Conservation (phyloP, 768 basidiomycete species). For the Leccinum arenicola region DNA sequence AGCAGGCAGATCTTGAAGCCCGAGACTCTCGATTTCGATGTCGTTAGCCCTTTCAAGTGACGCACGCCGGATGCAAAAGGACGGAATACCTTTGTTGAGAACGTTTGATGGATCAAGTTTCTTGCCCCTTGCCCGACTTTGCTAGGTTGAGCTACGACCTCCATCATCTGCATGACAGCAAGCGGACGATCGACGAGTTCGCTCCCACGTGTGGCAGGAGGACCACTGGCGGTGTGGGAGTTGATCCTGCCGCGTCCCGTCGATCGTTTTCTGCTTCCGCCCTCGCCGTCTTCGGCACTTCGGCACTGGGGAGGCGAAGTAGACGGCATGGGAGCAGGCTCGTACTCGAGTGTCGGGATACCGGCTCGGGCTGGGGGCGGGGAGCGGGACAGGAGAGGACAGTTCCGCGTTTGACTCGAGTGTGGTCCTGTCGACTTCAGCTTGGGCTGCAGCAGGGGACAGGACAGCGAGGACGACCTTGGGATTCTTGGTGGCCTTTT, state of each 20-base stretch:
- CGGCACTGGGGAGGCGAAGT: constrained; percentile 19
- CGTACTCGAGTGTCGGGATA: constrained; percentile 42
- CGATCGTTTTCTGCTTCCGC: constrained; percentile 26
- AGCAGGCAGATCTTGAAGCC: constrained; percentile 19
- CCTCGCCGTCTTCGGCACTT: constrained; percentile 34
- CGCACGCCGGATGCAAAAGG: not conserved
- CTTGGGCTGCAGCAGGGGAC: constrained; percentile 30
- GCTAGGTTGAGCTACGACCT: constrained; percentile 57
- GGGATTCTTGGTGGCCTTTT: constrained; percentile 24
- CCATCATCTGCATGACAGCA: constrained; percentile 62
- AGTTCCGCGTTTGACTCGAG: constrained; percentile 24
- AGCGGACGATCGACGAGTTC: constrained; percentile 74
- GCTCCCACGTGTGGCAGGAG: constrained; percentile 15
- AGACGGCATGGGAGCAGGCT: constrained; percentile 29
- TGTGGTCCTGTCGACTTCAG: constrained; percentile 23
- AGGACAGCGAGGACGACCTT: constrained; percentile 65
- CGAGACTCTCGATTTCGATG: constrained; percentile 14
- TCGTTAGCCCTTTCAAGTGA: not conserved
- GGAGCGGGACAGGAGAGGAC: constrained; percentile 61
- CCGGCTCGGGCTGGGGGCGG: constrained; percentile 57
- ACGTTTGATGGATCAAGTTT: constrained; percentile 53
- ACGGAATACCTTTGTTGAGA: constrained; percentile 11
- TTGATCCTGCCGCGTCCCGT: constrained; percentile 29
- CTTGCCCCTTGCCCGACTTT: constrained; percentile 79
- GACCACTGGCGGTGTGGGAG: constrained; percentile 19